Evolutionary conservation across 345 rosid species (phyloP).

Genomic region (Brassica incana): DNA sequence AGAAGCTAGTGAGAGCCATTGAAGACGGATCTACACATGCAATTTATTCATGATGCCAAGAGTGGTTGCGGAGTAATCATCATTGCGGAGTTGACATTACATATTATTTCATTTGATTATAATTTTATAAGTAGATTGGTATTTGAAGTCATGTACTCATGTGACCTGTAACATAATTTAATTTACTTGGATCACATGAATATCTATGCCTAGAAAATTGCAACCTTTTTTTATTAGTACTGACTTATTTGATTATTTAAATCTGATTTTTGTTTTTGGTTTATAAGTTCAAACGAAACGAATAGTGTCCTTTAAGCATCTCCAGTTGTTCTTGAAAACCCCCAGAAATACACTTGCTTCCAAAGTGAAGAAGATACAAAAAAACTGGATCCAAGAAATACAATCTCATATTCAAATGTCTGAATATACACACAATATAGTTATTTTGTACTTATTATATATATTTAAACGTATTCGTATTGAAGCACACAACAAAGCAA

Average conservation of each 20-base stretch:
- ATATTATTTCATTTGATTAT: not conserved
- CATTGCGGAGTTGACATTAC: slow-evolving; percentile 30
- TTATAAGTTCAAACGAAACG: not conserved
- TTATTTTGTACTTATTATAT: not conserved
- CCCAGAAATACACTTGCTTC: slow-evolving; percentile 20
- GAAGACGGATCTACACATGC: slow-evolving; percentile 25
- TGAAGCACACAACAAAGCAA: not conserved
- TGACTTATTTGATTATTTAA: not conserved
- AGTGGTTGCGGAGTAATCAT: not conserved
- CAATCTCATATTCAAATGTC: slow-evolving; percentile 3
- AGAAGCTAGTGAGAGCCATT: slow-evolving; percentile 9
- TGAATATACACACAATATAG: slow-evolving; percentile 1
- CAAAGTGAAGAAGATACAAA: slow-evolving; percentile 20
- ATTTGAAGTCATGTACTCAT: slow-evolving; percentile 29
- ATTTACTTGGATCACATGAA: slow-evolving; percentile 32
- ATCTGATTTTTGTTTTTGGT: not conserved
- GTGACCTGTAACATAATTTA: slow-evolving; percentile 24
- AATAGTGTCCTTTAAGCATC: slow-evolving; percentile 14
- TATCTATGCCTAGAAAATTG: slow-evolving; percentile 22
- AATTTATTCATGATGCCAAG: not conserved
- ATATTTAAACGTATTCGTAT: not conserved
- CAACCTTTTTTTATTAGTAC: not conserved
- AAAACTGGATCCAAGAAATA: slow-evolving; percentile 26
- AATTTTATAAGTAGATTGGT: not conserved
- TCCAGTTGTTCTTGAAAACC: slow-evolving; percentile 23